These are phyloP conservation scores for Pseudogymnoascus sp. DNA, from an alignment of 2,329 filamentous ascomycete genomes.

Conservation along the genomic window DNA sequence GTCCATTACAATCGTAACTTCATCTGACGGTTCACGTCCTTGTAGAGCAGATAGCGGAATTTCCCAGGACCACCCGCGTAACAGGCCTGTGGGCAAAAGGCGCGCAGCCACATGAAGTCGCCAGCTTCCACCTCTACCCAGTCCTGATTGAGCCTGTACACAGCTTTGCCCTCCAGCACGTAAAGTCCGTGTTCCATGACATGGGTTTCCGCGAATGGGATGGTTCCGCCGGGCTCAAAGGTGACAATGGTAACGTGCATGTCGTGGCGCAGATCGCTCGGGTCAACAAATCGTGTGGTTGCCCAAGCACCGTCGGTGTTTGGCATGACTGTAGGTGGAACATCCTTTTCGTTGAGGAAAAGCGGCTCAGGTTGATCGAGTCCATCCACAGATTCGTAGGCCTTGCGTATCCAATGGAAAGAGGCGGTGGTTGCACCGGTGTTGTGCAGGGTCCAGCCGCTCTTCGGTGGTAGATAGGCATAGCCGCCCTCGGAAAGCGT, in stretches of 20 bases:
- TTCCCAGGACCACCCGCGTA: constrained; percentile 6
- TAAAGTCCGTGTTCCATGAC: constrained; percentile 5
- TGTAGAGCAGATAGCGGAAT: constrained; percentile 9
- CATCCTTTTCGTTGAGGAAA: constrained; percentile 8
- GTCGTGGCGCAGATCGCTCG: constrained; percentile 9
- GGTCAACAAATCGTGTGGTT: constrained; percentile 8
- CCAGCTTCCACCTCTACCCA: constrained; percentile 7
- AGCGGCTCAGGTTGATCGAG: background rate
- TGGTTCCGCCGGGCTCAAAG: constrained; percentile 1
- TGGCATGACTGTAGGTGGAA: constrained; percentile 2
- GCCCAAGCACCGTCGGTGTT: background rate
- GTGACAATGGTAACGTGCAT: constrained; percentile 10
- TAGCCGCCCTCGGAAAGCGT: constrained; percentile 4
- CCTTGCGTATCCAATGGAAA: constrained; percentile 5
- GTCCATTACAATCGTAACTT: background rate
- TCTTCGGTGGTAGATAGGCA: constrained; percentile 6
- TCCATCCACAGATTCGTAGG: constrained; percentile 1
- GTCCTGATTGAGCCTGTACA: constrained; percentile 8
- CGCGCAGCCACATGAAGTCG: constrained; percentile 9
- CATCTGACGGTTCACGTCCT: constrained; percentile 10
- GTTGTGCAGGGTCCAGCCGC: background rate
- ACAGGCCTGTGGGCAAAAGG: constrained; percentile 4
- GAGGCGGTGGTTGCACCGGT: background rate
- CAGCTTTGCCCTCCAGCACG: background rate
- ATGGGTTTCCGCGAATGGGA: constrained; percentile 4